phyloP scores from a whole-genome alignment of 441 rosid genomes.

The Pelargonium cotyledonis region DNA sequence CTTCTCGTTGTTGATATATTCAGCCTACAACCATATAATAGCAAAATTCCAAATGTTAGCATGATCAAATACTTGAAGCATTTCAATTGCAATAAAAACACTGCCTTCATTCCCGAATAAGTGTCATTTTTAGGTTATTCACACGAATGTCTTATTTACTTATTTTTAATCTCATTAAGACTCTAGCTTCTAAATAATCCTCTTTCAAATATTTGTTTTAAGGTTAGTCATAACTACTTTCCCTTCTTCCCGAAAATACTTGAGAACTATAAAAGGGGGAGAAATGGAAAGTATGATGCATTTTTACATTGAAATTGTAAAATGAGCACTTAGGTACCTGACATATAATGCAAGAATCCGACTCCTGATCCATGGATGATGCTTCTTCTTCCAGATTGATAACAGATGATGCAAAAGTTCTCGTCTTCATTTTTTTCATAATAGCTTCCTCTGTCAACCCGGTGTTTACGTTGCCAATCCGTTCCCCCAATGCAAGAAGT shows the following conservation, averaged over 20 bases:
- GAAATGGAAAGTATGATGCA: background rate
- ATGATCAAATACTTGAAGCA: background rate
- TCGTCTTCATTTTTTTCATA: background rate
- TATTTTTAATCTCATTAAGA: background rate
- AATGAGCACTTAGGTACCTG: constrained; percentile 40
- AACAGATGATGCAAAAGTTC: constrained; percentile 13
- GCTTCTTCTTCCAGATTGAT: constrained; percentile 61
- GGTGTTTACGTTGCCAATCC: no score
- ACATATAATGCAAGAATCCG: constrained; percentile 74
- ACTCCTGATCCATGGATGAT: constrained; percentile 41
- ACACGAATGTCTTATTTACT: no score
- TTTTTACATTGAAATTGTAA: no score
- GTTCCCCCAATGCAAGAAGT: no score
- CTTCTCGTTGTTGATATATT: constrained; percentile 43
- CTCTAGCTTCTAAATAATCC: background rate
- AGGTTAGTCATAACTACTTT: no score
- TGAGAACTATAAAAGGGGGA: no score
- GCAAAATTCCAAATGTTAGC: constrained; percentile 11
- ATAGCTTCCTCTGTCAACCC: no score
- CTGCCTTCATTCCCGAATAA: no score
- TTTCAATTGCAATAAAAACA: background rate
- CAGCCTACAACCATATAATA: constrained; percentile 41
- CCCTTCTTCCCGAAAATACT: no score
- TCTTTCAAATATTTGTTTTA: no score
- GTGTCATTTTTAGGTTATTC: no score